Percentiles rank a stretch among this genome's conserved stretches.
Evolutionary conservation across 1,284 basidiomycete species (phyloP).

Genomic region (Fomitopsis schrenkii): DNA sequence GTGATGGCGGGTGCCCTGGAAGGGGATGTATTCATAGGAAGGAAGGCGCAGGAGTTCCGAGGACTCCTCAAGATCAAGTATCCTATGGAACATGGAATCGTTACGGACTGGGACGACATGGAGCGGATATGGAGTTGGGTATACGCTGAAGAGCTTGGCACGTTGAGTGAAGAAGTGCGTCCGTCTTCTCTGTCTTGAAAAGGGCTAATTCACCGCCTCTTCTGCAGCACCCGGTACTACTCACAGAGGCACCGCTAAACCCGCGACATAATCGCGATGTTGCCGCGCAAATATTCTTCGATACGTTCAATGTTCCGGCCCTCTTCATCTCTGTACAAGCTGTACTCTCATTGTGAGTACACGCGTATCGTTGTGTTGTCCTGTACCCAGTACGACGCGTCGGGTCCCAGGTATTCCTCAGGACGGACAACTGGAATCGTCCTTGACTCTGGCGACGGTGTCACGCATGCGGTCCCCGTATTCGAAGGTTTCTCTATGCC

Average conservation of each 20-base stretch:
- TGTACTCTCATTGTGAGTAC: conserved; percentile 85
- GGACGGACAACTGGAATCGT: conserved; percentile 99
- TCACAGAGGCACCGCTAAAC: conserved; percentile 95
- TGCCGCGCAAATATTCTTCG: conserved; percentile 97
- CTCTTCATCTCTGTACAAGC: conserved; percentile 97
- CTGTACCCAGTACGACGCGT: conserved; percentile 8
- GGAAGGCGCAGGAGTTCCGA: conserved; percentile 89
- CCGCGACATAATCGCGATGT: conserved; percentile 92
- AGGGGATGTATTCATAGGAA: conserved; percentile 91
- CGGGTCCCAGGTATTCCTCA: conserved; percentile 83
- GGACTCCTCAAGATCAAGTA: conserved; percentile 96
- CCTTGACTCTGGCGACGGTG: conserved; percentile 97
- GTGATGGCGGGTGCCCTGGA: conserved; percentile 96
- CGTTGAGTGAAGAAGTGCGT: conserved; percentile 90
- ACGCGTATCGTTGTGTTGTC: background rate
- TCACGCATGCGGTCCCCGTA: conserved; percentile 98
- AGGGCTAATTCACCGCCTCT: background rate
- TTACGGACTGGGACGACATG: conserved; percentile 99
- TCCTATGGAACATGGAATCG: conserved; percentile 95
- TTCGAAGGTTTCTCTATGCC: conserved; percentile 99
- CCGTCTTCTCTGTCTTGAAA: conserved; percentile 3
- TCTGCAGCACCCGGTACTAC: conserved; percentile 86
- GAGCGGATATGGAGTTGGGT: conserved; percentile 98
- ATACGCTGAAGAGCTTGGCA: conserved; percentile 91
- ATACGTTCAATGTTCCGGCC: conserved; percentile 99